These are phyloP conservation scores for Naumovozyma baii DNA, from an alignment of 805 yeast genomes.

Conservation along the genomic window DNA sequence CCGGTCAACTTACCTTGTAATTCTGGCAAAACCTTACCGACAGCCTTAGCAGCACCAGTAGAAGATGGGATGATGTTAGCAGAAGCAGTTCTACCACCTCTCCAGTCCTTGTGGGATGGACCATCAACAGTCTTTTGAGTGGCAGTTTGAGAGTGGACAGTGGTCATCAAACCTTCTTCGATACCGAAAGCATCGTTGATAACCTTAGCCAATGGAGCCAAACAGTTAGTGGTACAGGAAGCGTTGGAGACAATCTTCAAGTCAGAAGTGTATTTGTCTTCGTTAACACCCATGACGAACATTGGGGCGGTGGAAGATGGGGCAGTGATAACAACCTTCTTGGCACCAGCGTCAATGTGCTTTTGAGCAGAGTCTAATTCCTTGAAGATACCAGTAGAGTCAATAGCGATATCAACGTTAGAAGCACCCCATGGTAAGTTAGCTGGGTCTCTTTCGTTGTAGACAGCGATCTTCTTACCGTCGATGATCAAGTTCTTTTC, in stretches of 20 bases:
- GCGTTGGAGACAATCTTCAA: constrained; percentile 57
- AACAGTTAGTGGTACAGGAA: constrained; percentile 67
- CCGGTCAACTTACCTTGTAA: constrained; percentile 66
- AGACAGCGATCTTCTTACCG: constrained; percentile 41
- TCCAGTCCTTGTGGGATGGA: constrained; percentile 73
- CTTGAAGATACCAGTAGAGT: constrained; percentile 68
- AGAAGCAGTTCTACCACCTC: constrained; percentile 73
- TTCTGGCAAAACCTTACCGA: constrained; percentile 64
- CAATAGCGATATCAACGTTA: constrained; percentile 55
- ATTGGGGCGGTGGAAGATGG: constrained; percentile 65
- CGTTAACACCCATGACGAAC: constrained; percentile 66
- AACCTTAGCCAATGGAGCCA: constrained; percentile 65
- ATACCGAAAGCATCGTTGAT: constrained; percentile 57
- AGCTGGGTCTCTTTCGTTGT: constrained; percentile 61
- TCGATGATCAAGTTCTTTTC: constrained; percentile 45
- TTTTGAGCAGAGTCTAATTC: constrained; percentile 54
- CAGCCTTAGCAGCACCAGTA: constrained; percentile 72
- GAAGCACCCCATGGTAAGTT: constrained; percentile 57
- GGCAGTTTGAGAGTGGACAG: constrained; percentile 64
- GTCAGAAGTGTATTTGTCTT: constrained; percentile 47
- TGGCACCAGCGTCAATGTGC: constrained; percentile 66
- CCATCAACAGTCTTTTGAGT: constrained; percentile 69
- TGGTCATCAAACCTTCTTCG: constrained; percentile 69
- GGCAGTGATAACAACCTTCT: constrained; percentile 63
- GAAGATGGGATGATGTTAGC: constrained; percentile 69